Evolutionary conservation across 2,329 filamentous ascomycete species (phyloP), one percentile per base, ranked within the genome.

Genomic region (Ceratocystis variospora): DNA sequence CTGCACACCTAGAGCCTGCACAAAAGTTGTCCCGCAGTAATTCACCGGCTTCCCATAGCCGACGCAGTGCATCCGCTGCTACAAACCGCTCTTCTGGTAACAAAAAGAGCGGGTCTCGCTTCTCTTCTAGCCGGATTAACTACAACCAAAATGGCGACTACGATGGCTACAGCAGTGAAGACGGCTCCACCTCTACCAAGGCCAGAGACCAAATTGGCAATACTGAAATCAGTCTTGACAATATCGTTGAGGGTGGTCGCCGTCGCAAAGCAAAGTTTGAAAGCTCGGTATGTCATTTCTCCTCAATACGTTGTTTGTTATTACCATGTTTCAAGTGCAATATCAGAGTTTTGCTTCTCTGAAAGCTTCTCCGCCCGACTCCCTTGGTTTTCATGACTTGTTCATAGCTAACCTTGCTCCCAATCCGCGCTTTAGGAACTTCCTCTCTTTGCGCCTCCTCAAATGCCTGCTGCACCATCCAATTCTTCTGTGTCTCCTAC

Each of bases 181-280:
- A 96, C 70, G 88, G 86, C 68, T 89, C 87, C 33, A 83, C 88
- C 69, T 87, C 85, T 70, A 92, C 90, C 66, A 81, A 88, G 70
- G 84, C 82, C 71, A 91, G 89, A 75, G 92, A 96, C 72, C 88
- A 90, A 70, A 84, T 96, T 72, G 91, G 90, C 62, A 96, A 90
- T 74, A 96, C 94, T 17, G 94, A 99, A 71, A 99, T 99, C 73
- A 97, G 93, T 75, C 85, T 96, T 71, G 92, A 96, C 71, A 99
- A 99, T 75, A 97, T 99, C 76, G 89, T 99, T 69, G 93, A 97
- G 77, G 94, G 95, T 73, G 92, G 93, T 71, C 87, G 94, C 76
- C 87, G 94, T 74, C 96, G 97, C 80, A 86, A 91, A 73, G 90
- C 93, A 72, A 96, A 96, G 77, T 88, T 88, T 78, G 93, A 97